phyloP scores from a whole-genome alignment of 345 rosid genomes.

The Populus nigra region DNA sequence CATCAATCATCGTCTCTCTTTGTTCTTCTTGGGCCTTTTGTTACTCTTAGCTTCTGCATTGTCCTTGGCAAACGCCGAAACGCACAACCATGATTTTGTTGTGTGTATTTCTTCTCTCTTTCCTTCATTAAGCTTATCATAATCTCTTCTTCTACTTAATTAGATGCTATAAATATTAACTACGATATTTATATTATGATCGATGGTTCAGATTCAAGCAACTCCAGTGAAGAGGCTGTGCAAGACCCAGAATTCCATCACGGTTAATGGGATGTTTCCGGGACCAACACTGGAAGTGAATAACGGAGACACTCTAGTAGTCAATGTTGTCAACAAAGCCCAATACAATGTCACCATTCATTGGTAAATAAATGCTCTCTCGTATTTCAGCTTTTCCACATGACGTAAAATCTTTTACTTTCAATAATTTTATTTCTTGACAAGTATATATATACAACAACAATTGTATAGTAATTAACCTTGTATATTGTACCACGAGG shows the following conservation, averaged over 20 bases:
- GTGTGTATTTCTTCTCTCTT: conserved; percentile 37
- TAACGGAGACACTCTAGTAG: conserved; percentile 68
- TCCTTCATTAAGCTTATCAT: conserved; percentile 3
- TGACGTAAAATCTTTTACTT: background rate
- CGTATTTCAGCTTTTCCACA: background rate
- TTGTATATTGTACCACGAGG: background rate
- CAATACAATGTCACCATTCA: conserved; percentile 81
- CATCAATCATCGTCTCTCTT: background rate
- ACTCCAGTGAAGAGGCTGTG: conserved; percentile 96
- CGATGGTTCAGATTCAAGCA: conserved; percentile 55
- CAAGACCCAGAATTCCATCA: conserved; percentile 66
- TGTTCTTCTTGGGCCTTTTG: conserved; percentile 31
- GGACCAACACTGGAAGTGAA: conserved; percentile 85
- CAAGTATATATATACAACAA: background rate
- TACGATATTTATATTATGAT: background rate
- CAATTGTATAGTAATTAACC: background rate
- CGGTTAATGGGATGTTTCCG: conserved; percentile 90
- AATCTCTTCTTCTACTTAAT: background rate
- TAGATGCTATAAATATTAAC: background rate
- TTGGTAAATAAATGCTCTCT: conserved; percentile 45
- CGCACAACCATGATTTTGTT: conserved; percentile 65
- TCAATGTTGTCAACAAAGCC: conserved; percentile 64
- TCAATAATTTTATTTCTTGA: background rate
- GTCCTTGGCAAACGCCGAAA: conserved; percentile 40
- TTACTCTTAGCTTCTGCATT: conserved; percentile 34